phyloP scores from a whole-genome alignment of 306 rosid genomes.

The Geum urbanum region DNA sequence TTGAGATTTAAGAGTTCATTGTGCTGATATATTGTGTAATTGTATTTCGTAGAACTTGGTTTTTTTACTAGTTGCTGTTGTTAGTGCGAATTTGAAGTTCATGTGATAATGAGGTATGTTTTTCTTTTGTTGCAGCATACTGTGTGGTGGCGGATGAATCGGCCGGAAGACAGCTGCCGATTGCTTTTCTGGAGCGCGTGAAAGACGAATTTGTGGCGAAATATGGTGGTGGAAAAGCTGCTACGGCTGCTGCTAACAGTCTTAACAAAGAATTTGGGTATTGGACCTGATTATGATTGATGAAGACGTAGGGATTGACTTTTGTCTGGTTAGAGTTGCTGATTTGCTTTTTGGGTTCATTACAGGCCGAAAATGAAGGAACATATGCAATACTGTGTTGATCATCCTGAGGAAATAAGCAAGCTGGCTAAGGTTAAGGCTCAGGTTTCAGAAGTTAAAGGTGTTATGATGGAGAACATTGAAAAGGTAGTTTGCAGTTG shows the following conservation, averaged over 20 bases:
- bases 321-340: neutral
- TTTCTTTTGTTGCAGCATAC: slow-evolving; percentile 55
- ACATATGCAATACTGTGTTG: slow-evolving; percentile 90
- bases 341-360: neutral
- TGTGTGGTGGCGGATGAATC: slow-evolving; percentile 90
- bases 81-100: neutral
- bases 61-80: neutral
- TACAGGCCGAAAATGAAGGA: slow-evolving; percentile 84
- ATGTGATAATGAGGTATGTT: neutral
- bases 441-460: slow-evolving; percentile 97
- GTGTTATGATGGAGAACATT: slow-evolving; percentile 99
- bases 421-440: slow-evolving; percentile 98
- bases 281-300: neutral
- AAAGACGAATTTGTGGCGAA: slow-evolving; percentile 79
- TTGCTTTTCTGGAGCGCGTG: slow-evolving; percentile 84
- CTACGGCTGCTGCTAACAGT: slow-evolving; percentile 77
- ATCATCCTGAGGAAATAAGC: slow-evolving; percentile 94
- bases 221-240: slow-evolving; percentile 83
- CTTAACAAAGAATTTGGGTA: slow-evolving; percentile 97
- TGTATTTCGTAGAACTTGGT: neutral
- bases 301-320: neutral
- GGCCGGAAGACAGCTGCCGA: slow-evolving; percentile 85
- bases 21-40: neutral
- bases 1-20: neutral
- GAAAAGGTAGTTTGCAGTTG: slow-evolving; percentile 66